Evolutionary conservation across 306 rosid genomes (phyloP).

Genomic region (Cucurbita maxima): DNA sequence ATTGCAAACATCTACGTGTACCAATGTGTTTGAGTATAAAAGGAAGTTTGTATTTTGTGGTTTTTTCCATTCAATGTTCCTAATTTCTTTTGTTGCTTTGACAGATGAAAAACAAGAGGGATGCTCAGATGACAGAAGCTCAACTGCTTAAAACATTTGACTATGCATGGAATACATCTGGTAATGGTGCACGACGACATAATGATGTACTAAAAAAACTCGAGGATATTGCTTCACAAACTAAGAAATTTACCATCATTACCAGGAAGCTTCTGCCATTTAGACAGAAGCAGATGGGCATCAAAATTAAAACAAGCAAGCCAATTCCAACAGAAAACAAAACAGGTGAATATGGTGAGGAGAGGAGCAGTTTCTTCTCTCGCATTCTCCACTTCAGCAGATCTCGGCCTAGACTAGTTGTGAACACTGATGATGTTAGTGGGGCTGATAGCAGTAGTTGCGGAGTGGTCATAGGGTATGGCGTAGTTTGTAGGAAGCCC

Average conservation of each 20-base stretch:
- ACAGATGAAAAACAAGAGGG: constrained; percentile 60
- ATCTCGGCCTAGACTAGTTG: constrained; percentile 41
- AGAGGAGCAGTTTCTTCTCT: constrained; percentile 29
- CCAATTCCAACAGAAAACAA: constrained; percentile 19
- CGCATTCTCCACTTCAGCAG: constrained; percentile 50
- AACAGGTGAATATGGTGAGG: constrained; percentile 17
- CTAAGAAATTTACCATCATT: constrained; percentile 21
- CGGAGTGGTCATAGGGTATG: constrained; percentile 40
- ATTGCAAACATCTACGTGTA: too few relatives aligned
- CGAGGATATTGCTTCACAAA: constrained; percentile 26
- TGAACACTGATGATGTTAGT: constrained; percentile 8
- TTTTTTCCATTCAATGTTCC: not conserved
- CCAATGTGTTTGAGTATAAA: too few relatives aligned
- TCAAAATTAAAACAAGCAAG: constrained; percentile 40
- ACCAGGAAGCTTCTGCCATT: constrained; percentile 36
- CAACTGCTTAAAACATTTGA: constrained; percentile 60
- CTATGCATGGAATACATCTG: constrained; percentile 66
- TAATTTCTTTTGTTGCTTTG: constrained; percentile 10
- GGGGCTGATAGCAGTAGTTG: constrained; percentile 29
- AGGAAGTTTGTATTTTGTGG: not conserved
- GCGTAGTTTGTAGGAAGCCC: constrained; percentile 37
- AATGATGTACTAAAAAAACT: constrained; percentile 46
- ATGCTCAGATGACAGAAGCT: constrained; percentile 44
- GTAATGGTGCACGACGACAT: constrained; percentile 45
- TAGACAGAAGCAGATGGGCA: constrained; percentile 46